Percentiles rank a stretch among this genome's conserved stretches.
Evolutionary conservation across 1,139 yeast genomes (phyloP).

Genomic region (Debaryomyces coudertii): DNA sequence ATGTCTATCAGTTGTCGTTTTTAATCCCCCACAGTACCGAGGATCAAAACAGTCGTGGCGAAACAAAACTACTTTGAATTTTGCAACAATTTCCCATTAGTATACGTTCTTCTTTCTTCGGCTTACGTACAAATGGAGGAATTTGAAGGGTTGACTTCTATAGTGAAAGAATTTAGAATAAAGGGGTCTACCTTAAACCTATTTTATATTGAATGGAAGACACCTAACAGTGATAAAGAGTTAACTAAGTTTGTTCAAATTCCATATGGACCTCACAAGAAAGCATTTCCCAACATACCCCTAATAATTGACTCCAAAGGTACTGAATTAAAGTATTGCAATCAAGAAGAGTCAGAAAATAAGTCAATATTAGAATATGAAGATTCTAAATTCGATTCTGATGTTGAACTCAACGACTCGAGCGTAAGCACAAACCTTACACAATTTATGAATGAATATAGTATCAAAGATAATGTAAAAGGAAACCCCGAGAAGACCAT

Average conservation of each 20-base stretch:
- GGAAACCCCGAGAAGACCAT: neutral
- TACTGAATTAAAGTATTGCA: neutral
- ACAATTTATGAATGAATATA: slow-evolving; percentile 5
- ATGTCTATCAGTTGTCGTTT: neutral
- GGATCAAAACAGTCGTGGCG: slow-evolving; percentile 9
- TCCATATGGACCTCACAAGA: slow-evolving; percentile 16
- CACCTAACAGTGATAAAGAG: slow-evolving; percentile 3
- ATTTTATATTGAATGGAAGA: slow-evolving; percentile 20
- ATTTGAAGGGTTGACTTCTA: slow-evolving; percentile 25
- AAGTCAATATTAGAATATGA: slow-evolving; percentile 5
- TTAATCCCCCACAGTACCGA: slow-evolving; percentile 14
- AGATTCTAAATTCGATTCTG: slow-evolving; percentile 5
- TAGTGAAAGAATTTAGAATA: slow-evolving; percentile 24
- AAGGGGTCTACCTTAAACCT: slow-evolving; percentile 22
- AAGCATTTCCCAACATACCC: slow-evolving; percentile 13
- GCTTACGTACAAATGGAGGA: slow-evolving; percentile 21
- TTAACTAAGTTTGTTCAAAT: slow-evolving; percentile 16
- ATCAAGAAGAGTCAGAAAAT: neutral
- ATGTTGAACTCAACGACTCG: slow-evolving; percentile 6
- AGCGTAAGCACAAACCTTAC: slow-evolving; percentile 10
- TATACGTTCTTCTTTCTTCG: neutral
- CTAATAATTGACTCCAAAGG: slow-evolving; percentile 13
- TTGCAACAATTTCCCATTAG: neutral
- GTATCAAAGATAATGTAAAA: neutral
- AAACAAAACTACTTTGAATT: neutral